Evolutionary conservation across 371 early-diverging fungal species (phyloP), one percentile per base, ranked within the genome.

Genomic region (Amoeboaphelidium protococcarum): DNA sequence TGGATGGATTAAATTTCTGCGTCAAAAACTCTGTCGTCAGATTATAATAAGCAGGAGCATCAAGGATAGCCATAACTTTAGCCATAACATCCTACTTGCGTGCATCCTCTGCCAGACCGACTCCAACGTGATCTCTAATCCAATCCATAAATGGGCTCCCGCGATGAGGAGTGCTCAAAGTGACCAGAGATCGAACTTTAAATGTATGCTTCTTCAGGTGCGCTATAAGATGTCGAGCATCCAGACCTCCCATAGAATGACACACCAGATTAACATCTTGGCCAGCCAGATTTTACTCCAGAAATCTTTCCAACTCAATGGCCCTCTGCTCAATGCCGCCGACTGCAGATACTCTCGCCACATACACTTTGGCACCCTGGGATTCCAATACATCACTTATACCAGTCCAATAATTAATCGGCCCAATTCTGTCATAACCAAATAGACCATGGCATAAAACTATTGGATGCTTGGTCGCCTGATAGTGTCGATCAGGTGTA

Each of bases 211-310:
- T 65, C 0, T 64, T 63, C 23, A 86, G 60, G 56, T 83, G 82
- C 2, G 80, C 65, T 40, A 84, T 69, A 37, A 89, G 58, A 58
- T 78, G 83, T 44, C 87, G 19, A 42, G 10, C 6, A 56, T 89
- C 87, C 26, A 86, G 67, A 13, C 90, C 90, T 26, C 85, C 86
- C 86, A 85, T 87, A n/a, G 83, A 83, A 56, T 89, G 84, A 3
- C 78, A 85, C 6, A 86, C 55, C 45, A 89, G 73, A 58, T 89
- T 89, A 49, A 84, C 67, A 23, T 69, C 57, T 47, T 69, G 61
- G 2, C 68, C 71, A 1, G 61, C 60, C 52, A 71, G 52, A 23
- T 67, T 60, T 0, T 52, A 48, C 40, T 65, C 68, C 12, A 86
- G 58, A 52, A 73, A 72, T 2, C 55, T 44, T 47, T 82, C 73